Evolutionary conservation across 2,329 filamentous ascomycete species (phyloP).

Genomic region (Scedosporium aurantiacum): DNA sequence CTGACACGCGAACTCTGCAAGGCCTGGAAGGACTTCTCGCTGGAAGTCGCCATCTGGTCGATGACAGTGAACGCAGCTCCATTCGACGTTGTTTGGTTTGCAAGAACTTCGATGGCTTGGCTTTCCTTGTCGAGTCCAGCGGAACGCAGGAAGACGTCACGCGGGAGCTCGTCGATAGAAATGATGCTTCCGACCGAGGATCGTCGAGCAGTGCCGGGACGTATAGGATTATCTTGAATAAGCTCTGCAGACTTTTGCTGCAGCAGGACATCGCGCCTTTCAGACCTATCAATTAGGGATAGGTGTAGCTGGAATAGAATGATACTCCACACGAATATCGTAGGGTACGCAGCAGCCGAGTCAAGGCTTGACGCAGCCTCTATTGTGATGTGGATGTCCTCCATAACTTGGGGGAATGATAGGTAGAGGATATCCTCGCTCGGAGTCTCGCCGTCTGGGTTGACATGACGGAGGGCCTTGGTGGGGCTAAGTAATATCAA

Average conservation of each 20-base stretch:
- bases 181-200: slow-evolving; percentile 53
- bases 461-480: slow-evolving; percentile 43
- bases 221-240: slow-evolving; percentile 31
- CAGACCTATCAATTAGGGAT: slow-evolving; percentile 49
- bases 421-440: slow-evolving; percentile 44
- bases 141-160: slow-evolving; percentile 45
- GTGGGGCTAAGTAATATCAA: slow-evolving; percentile 59
- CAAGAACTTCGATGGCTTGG: slow-evolving; percentile 39
- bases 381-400: slow-evolving; percentile 62
- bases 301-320: slow-evolving; percentile 60
- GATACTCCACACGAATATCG: slow-evolving; percentile 72
- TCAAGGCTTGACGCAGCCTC: slow-evolving; percentile 44
- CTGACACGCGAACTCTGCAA: slow-evolving; percentile 54
- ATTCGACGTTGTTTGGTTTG: slow-evolving; percentile 34
- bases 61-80: slow-evolving; percentile 44
- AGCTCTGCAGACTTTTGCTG: slow-evolving; percentile 48
- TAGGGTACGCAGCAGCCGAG: slow-evolving; percentile 56
- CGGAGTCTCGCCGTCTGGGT: slow-evolving; percentile 35
- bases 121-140: slow-evolving; percentile 39
- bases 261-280: slow-evolving; percentile 45
- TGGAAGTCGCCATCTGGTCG: slow-evolving; percentile 35
- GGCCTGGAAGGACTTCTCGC: slow-evolving; percentile 35
- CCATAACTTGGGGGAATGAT: slow-evolving; percentile 57
- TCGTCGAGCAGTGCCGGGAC: slow-evolving; percentile 32
- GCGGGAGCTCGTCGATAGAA: slow-evolving; percentile 48